Evolutionary conservation across 2,329 filamentous ascomycete species (phyloP), one percentile per base, ranked within the genome.

Genomic region (Akanthomyces lecanii): DNA sequence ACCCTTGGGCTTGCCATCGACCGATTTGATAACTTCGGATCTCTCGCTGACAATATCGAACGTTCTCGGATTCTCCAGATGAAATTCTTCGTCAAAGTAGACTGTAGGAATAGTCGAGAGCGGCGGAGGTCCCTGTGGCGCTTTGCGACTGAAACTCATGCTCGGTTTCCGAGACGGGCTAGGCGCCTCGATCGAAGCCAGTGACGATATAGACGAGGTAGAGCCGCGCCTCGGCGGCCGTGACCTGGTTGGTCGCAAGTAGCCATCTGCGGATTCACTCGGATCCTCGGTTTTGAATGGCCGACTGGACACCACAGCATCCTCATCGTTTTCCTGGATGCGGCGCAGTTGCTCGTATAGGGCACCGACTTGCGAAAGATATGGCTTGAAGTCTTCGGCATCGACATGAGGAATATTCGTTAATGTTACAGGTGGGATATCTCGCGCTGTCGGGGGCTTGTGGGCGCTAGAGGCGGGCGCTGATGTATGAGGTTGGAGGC

Each of bases 21-120:
- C 82, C 8, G 87, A 84, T 25, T 88, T 85, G n/a, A 98, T 89
- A n/a, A 99, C 91, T 74, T 98, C 94, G 12, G 95, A 97, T 64
- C 92, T 85, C 75, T 99, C 95, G 71, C 93, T 98, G 16, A 99
- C 93, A 30, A 98, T 87, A 73, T 99, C 95, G 72, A 99, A 99
- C 0, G 90, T 98, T 57, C 95, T 86, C 0, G 95, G 95, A 66
- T 99, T 98, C 72, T 99, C 95, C 8, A 99, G 83, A 70, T 92
- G 94, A 69, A 99, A 99, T 69, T 92, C 88, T 40, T 96, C 90
- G 61, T 98, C 95, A 69, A 97, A 97, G 72, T 98, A 99, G 12
- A 99, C 91, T 55, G 80, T 85, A 0, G 95, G 95, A 50, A 99
- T 97, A 0, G 93, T 98, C 5, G 92, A 95, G 33, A 99, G 74